Percentiles rank a stretch among this genome's conserved stretches.
These are phyloP conservation scores for Quercus engelmannii DNA, from an alignment of 306 rosid genomes.

Conservation along the genomic window DNA sequence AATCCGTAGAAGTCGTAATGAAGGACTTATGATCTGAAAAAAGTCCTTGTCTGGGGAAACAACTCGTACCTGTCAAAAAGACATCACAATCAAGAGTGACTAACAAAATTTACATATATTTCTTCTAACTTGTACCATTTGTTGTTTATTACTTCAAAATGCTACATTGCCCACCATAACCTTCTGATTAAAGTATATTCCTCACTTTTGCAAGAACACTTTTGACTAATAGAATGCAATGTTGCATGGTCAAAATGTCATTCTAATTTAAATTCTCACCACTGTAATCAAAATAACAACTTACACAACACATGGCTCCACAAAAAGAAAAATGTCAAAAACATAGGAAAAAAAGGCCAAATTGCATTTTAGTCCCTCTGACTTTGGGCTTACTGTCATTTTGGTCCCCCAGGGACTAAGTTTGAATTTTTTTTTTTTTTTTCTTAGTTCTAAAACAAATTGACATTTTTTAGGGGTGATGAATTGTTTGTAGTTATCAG, in stretches of 20 bases:
- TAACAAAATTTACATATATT: slow-evolving; percentile 10
- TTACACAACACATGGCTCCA: not conserved
- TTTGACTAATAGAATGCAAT: not conserved
- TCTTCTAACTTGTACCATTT: not conserved
- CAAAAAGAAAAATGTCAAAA: not conserved
- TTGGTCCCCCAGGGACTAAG: no score
- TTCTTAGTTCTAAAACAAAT: no score
- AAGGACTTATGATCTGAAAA: slow-evolving; percentile 88
- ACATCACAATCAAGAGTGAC: slow-evolving; percentile 21
- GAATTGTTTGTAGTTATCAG: no score
- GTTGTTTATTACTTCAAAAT: not conserved
- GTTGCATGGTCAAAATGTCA: not conserved
- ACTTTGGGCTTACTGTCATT: no score
- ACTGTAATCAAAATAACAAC: not conserved
- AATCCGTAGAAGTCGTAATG: slow-evolving; percentile 86
- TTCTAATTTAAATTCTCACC: not conserved
- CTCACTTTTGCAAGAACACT: not conserved
- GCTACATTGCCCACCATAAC: not conserved
- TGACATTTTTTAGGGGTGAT: no score
- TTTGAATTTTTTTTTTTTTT: no score
- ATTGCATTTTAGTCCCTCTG: no score
- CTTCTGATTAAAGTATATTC: not conserved
- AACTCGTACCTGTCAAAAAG: slow-evolving; percentile 72
- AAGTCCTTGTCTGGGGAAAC: slow-evolving; percentile 99
- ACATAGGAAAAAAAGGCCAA: not conserved